phyloP scores from a whole-genome alignment of 306 rosid species.

The Gleditsia sinensis region DNA sequence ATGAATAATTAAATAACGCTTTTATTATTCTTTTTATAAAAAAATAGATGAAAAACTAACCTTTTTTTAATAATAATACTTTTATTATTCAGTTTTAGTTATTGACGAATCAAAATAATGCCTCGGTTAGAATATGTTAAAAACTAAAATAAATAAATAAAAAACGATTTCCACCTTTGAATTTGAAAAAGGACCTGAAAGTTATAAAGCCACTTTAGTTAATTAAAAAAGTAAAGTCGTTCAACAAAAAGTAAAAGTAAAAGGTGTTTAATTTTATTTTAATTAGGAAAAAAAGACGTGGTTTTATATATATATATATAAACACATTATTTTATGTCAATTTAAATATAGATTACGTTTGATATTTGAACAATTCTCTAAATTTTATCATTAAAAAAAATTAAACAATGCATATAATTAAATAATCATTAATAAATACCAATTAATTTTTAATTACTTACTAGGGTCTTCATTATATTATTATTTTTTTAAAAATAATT shows the following conservation, averaged over 20 bases:
- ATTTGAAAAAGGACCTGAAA: not conserved
- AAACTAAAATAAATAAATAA: not conserved
- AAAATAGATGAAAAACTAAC: no score
- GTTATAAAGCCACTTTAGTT: slow-evolving; percentile 35
- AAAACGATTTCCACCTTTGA: not conserved
- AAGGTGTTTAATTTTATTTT: not conserved
- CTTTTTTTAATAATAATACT: no score
- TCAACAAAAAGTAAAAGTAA: not conserved
- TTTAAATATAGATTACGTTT: not conserved
- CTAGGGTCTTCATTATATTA: no score
- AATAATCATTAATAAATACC: not conserved
- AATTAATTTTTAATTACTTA: not conserved
- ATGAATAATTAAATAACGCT: no score
- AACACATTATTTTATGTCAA: not conserved
- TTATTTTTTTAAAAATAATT: no score
- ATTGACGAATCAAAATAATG: not conserved
- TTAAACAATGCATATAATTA: not conserved
- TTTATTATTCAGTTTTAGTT: not conserved
- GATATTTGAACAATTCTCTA: not conserved
- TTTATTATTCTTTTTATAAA: no score
- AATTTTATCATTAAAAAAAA: no score
- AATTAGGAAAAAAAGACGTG: not conserved
- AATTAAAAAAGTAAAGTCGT: slow-evolving; percentile 25
- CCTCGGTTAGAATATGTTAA: not conserved
- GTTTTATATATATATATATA: no score